Evolutionary conservation across 1,284 basidiomycete species (phyloP).

Genomic region (Cutaneotrichosporon arboriforme): DNA sequence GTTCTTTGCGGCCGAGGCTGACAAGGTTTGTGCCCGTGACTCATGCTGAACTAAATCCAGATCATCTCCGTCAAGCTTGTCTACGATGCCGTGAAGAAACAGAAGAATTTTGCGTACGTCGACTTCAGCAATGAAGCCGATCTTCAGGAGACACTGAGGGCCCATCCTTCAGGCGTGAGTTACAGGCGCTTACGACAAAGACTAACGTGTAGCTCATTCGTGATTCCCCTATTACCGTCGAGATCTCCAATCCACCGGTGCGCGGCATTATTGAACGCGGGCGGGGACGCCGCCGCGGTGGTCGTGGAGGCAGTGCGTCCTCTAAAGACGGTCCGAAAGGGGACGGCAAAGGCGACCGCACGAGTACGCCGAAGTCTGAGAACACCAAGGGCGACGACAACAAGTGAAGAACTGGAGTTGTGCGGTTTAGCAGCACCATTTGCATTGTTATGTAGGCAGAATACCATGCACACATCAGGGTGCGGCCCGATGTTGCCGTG

Average conservation of each 20-base stretch:
- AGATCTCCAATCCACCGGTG: conserved; percentile 44
- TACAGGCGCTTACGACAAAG: too few species aligned
- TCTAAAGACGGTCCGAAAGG: conserved; percentile 14
- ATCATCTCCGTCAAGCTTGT: conserved; percentile 65
- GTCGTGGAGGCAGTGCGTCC: conserved; percentile 23
- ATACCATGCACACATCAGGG: conserved; percentile 7
- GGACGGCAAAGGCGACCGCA: conserved; percentile 3
- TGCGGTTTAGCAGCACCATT: conserved; percentile 4
- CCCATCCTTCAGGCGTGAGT: conserved; percentile 59
- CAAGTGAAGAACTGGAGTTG: conserved; percentile 3
- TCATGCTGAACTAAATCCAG: conserved; percentile 48
- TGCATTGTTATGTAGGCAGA: conserved; percentile 14
- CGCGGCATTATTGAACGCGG: conserved; percentile 29
- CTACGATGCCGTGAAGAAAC: conserved; percentile 47
- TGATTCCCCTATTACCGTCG: conserved; percentile 47
- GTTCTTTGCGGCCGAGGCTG: conserved; percentile 55
- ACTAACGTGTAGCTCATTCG: conserved; percentile 28
- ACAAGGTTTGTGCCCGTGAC: conserved; percentile 24
- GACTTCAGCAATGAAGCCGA: conserved; percentile 79
- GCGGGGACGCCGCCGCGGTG: conserved; percentile 52
- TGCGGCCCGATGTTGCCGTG: too few species aligned
- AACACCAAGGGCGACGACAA: background rate
- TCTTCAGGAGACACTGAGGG: conserved; percentile 69
- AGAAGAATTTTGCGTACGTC: conserved; percentile 60
- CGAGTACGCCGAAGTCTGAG: conserved; percentile 5